Percentiles rank a stretch among this genome's conserved stretches.
These are phyloP conservation scores for Neurospora africana DNA, from an alignment of 495 filamentous ascomycete genomes.

Conservation along the genomic window DNA sequence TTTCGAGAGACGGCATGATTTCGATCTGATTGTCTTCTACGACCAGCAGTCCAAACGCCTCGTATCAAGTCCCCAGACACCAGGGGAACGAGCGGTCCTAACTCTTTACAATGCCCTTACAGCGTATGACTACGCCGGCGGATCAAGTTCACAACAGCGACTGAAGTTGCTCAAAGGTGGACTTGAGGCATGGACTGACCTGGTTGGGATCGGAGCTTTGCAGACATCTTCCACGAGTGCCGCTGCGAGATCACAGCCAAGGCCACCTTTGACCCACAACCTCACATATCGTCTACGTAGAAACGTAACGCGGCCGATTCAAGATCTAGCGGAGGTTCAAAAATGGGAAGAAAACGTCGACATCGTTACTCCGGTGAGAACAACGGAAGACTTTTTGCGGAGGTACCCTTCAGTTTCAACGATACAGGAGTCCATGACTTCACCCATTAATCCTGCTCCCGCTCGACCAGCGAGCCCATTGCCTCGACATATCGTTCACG, in stretches of 20 bases:
- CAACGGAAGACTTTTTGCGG: slow-evolving; percentile 68
- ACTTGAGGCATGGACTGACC: slow-evolving; percentile 71
- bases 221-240: slow-evolving; percentile 20
- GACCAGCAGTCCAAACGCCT: slow-evolving; percentile 52
- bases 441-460: slow-evolving; percentile 14
- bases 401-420: slow-evolving; percentile 64
- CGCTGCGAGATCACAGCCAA: not conserved
- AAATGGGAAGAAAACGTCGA: slow-evolving; percentile 33
- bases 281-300: slow-evolving; percentile 13
- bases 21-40: slow-evolving; percentile 83
- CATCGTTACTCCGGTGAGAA: slow-evolving; percentile 32
- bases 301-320: slow-evolving; percentile 18
- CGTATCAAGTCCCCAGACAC: slow-evolving; percentile 29
- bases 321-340: slow-evolving; percentile 28
- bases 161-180: slow-evolving; percentile 76
- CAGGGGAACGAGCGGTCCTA: slow-evolving; percentile 49
- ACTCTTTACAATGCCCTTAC: slow-evolving; percentile 68
- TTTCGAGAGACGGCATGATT: slow-evolving; percentile 68
- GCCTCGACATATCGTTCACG: slow-evolving; percentile 17
- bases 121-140: slow-evolving; percentile 66
- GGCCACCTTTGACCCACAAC: slow-evolving; percentile 10
- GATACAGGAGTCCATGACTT: slow-evolving; percentile 67
- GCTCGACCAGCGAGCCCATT: slow-evolving; percentile 22
- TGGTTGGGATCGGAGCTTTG: slow-evolving; percentile 63
- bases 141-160: slow-evolving; percentile 39